Conservation (phyloP, 352 stramenopile species). For the Blastocystis sp. region DNA sequence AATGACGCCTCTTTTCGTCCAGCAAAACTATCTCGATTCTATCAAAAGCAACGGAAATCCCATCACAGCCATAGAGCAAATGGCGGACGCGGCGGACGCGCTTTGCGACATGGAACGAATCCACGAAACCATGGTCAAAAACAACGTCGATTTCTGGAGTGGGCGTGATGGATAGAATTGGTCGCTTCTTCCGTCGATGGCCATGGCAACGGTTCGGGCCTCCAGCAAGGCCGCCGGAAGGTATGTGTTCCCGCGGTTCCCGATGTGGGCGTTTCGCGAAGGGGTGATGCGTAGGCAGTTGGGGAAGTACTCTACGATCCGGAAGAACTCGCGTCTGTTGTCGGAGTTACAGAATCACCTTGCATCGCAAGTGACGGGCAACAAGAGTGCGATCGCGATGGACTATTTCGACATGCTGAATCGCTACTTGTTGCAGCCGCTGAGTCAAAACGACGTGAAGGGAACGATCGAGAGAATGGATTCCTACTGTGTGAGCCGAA, state of each 20-base stretch:
- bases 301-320: slow-evolving; percentile 71
- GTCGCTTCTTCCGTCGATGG: slow-evolving; percentile 87
- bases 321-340: slow-evolving; percentile 42
- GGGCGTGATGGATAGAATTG: slow-evolving; percentile 80
- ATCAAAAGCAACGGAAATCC: slow-evolving; percentile 78
- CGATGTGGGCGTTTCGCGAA: slow-evolving; percentile 91
- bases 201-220: slow-evolving; percentile 83
- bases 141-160: slow-evolving; percentile 76
- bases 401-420: slow-evolving; percentile 47
- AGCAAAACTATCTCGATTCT: slow-evolving; percentile 80
- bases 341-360: not conserved
- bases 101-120: slow-evolving; percentile 85
- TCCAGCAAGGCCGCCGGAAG: slow-evolving; percentile 71
- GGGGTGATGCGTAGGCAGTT: slow-evolving; percentile 80
- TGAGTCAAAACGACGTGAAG: slow-evolving; percentile 32
- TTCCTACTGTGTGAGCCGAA: slow-evolving; percentile 39
- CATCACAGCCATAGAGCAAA: slow-evolving; percentile 77
- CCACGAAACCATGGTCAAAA: slow-evolving; percentile 70
- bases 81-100: slow-evolving; percentile 79
- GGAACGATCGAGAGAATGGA: slow-evolving; percentile 56
- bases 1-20: slow-evolving; percentile 91
- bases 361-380: not conserved
- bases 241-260: slow-evolving; percentile 76
- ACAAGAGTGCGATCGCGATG: slow-evolving; percentile 4
- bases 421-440: not conserved